Evolutionary conservation across 176 grass and related monocot species (phyloP).

Genomic region (Leersia perrieri): DNA sequence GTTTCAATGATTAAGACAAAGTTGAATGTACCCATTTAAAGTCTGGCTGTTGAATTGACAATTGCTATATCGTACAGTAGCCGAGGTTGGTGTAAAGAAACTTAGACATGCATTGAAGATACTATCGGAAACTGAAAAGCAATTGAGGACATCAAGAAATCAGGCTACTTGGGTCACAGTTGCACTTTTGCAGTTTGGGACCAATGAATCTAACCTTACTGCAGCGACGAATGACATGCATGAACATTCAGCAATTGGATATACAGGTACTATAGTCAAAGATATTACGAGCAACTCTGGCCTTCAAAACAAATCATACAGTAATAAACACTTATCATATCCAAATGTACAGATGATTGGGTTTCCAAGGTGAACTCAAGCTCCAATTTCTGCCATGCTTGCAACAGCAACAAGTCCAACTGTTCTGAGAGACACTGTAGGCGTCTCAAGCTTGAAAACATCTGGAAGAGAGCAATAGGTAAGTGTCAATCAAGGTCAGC

Average conservation of each 20-base stretch:
- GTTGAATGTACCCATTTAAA: not conserved
- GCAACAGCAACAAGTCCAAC: constrained; percentile 69
- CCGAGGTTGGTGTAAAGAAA: constrained; percentile 86
- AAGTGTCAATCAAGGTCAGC: constrained; percentile 85
- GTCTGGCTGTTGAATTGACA: not conserved
- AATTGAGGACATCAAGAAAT: constrained; percentile 93
- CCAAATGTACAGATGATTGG: constrained; percentile 63
- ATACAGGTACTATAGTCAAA: constrained; percentile 56
- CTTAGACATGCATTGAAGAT: constrained; percentile 89
- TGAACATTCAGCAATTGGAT: constrained; percentile 52
- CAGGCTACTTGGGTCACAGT: constrained; percentile 98
- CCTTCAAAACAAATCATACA: not conserved
- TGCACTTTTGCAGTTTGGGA: constrained; percentile 95
- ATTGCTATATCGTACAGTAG: constrained; percentile 46
- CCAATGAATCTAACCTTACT: constrained; percentile 59
- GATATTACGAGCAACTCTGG: not conserved
- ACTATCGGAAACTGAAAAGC: constrained; percentile 93
- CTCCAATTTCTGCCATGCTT: constrained; percentile 71
- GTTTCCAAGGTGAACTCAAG: constrained; percentile 66
- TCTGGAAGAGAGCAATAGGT: constrained; percentile 72
- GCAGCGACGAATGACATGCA: constrained; percentile 57
- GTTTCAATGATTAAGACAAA: not conserved
- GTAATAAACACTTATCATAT: constrained; percentile 23
- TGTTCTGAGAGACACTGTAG: constrained; percentile 83
- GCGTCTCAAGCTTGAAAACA: constrained; percentile 81